A percentile compares a stretch with the other conserved stretches of the same genome.
Evolutionary conservation across 768 basidiomycete genomes (phyloP).

Genomic region (Suillus plorans): DNA sequence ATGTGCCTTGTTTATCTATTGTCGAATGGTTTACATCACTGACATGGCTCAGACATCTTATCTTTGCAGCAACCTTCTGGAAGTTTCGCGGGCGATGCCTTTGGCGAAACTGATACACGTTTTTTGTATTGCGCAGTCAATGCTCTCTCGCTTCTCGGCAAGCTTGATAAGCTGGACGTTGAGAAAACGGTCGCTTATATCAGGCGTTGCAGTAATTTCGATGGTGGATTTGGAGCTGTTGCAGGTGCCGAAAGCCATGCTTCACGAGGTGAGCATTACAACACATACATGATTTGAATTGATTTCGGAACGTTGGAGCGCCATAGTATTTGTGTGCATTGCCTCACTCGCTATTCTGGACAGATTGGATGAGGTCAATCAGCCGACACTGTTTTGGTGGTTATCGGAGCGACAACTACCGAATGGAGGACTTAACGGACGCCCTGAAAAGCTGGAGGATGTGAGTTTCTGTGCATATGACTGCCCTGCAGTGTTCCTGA

Average conservation of each 20-base stretch:
- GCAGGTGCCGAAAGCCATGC: slow-evolving; percentile 93
- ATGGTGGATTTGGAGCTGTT: slow-evolving; percentile 87
- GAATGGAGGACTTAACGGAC: slow-evolving; percentile 90
- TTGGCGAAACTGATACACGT: slow-evolving; percentile 91
- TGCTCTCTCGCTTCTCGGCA: slow-evolving; percentile 78
- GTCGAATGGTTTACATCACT: neutral
- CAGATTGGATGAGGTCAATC: slow-evolving; percentile 74
- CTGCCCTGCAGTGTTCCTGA: neutral
- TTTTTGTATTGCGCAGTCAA: slow-evolving; percentile 88
- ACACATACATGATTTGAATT: neutral
- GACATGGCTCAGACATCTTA: slow-evolving; percentile 60
- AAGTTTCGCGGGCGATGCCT: slow-evolving; percentile 85
- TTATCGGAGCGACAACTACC: slow-evolving; percentile 90
- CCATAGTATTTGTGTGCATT: slow-evolving; percentile 83
- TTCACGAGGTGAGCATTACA: slow-evolving; percentile 63
- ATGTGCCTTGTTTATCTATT: slow-evolving; percentile 49
- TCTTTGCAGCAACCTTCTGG: slow-evolving; percentile 86
- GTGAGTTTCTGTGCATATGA: slow-evolving; percentile 45
- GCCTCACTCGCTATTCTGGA: slow-evolving; percentile 88
- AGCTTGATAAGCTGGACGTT: slow-evolving; percentile 64
- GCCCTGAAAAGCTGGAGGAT: slow-evolving; percentile 98
- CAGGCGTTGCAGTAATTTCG: slow-evolving; percentile 82
- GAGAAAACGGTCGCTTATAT: slow-evolving; percentile 75
- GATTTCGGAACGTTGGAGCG: neutral
- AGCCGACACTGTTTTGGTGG: slow-evolving; percentile 88